A percentile compares a stretch with the other conserved stretches of the same genome.
Evolutionary conservation across 371 early-diverging fungal genomes (phyloP).

Genomic region (Mortierella sp.): DNA sequence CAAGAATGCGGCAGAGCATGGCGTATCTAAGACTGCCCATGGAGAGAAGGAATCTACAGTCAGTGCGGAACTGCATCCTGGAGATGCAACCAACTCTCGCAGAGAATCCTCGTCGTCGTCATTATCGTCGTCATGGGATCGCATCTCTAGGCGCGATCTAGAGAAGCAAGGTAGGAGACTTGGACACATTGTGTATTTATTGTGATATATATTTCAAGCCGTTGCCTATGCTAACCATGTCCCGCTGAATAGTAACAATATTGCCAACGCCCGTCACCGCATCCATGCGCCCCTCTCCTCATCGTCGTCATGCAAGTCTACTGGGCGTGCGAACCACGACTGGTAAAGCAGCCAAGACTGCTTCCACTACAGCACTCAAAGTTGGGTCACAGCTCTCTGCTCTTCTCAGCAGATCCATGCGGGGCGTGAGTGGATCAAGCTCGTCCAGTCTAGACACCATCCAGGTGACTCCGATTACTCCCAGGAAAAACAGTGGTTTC

Average conservation of each 20-base stretch:
- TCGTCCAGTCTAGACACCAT: constrained; percentile 23
- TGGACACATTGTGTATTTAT: no score
- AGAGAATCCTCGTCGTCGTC: constrained; percentile 24
- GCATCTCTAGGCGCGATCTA: constrained; percentile 28
- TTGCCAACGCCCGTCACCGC: constrained; percentile 19
- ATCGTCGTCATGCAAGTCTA: constrained; percentile 12
- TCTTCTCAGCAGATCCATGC: constrained; percentile 12
- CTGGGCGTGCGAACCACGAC: constrained; percentile 20
- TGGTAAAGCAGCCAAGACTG: constrained; percentile 11
- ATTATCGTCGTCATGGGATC: constrained; percentile 49
- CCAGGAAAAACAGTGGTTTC: constrained; percentile 1
- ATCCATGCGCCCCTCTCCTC: constrained; percentile 20
- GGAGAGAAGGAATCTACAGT: background rate
- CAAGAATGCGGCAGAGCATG: background rate
- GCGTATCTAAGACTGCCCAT: background rate
- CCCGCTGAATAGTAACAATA: constrained; percentile 17
- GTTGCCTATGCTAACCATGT: background rate
- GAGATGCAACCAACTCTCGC: background rate
- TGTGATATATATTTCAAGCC: background rate
- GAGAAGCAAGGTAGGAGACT: constrained; percentile 33
- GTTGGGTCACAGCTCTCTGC: constrained; percentile 35
- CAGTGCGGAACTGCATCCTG: background rate
- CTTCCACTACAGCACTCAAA: constrained; percentile 18
- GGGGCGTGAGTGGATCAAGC: constrained; percentile 15
- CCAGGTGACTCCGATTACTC: constrained; percentile 20